These are phyloP conservation scores for Pachysandra terminalis DNA, from an alignment of 164 flowering plant genomes.

Conservation along the genomic window DNA sequence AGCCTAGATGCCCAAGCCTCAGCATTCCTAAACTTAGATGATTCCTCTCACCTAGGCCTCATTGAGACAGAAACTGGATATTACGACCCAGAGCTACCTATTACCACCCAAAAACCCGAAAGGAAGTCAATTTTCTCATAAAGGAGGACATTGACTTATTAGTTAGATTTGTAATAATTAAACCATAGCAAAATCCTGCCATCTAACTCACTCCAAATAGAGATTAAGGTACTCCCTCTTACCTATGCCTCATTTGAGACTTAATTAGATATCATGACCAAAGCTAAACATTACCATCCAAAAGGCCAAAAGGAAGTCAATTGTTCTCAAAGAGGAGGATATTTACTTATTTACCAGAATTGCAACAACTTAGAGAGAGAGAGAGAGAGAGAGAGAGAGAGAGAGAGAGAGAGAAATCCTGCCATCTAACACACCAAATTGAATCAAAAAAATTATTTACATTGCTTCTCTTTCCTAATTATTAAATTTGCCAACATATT, in stretches of 20 bases:
- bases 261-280: too few species aligned
- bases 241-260: too few species aligned
- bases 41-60: background rate
- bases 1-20: background rate
- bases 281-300: too few species aligned
- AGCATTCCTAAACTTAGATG: background rate
- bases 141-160: background rate
- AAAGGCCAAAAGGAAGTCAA: too few species aligned
- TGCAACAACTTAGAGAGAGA: too few species aligned
- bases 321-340: too few species aligned
- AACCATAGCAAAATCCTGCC: background rate
- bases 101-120: background rate
- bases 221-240: too few species aligned
- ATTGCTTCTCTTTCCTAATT: background rate
- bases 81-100: background rate
- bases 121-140: background rate
- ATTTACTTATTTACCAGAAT: too few species aligned
- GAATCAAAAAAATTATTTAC: too few species aligned
- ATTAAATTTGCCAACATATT: too few species aligned
- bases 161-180: background rate
- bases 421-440: background rate
- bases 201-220: background rate
- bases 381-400: too few species aligned
- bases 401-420: too few species aligned
- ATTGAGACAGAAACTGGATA: background rate